phyloP scores from a whole-genome alignment of 176 grass and related monocot genomes.

The Elymus sibiricus region DNA sequence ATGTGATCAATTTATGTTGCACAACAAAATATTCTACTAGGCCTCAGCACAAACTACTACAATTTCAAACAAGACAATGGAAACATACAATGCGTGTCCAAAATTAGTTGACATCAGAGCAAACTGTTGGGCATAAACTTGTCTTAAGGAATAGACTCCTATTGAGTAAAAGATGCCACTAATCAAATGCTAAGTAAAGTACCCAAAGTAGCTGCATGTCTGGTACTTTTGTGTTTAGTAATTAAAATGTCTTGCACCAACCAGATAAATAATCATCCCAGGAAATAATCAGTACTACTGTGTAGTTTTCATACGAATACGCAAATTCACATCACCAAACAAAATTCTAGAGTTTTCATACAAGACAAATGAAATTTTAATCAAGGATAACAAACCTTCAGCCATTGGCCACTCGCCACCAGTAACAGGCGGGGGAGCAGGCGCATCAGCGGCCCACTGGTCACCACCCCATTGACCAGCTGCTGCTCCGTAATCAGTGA shows the following conservation, averaged over 20 bases:
- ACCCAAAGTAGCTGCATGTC: not conserved
- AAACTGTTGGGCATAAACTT: not conserved
- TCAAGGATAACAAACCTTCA: constrained; percentile 37
- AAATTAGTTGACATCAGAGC: not conserved
- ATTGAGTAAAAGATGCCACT: not conserved
- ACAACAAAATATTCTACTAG: not conserved
- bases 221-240: not conserved
- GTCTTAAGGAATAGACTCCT: not conserved
- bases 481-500: constrained; percentile 44
- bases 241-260: not conserved
- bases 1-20: not conserved
- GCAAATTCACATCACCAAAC: not conserved
- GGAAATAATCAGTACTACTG: not conserved
- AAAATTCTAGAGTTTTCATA: not conserved
- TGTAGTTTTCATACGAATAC: not conserved
- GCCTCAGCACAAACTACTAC: too few species aligned
- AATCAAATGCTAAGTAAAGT: not conserved
- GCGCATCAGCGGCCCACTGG: constrained; percentile 61
- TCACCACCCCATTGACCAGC: constrained; percentile 62
- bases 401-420: constrained; percentile 47
- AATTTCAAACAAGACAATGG: not conserved
- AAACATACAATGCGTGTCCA: not conserved
- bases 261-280: not conserved
- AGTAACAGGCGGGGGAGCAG: constrained; percentile 14
- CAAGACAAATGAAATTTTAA: not conserved